These are phyloP conservation scores for Pythium vanterpoolii DNA, from an alignment of 352 stramenopile genomes.

Conservation along the genomic window DNA sequence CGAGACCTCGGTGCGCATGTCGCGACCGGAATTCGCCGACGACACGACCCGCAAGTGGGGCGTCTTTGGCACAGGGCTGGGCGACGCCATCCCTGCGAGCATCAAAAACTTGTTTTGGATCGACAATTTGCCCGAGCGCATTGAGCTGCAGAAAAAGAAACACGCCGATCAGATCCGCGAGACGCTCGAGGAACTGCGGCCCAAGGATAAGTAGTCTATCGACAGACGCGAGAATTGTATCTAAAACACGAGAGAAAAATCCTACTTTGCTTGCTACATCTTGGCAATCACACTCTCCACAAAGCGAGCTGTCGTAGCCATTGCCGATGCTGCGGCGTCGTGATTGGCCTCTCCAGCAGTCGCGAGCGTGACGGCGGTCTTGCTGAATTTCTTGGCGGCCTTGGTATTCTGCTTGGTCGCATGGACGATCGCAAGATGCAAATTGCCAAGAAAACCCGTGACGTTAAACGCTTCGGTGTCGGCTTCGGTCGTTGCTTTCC, in stretches of 20 bases:
- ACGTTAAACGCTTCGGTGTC: conserved; percentile 16
- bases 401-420: conserved; percentile 63
- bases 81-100: conserved; percentile 59
- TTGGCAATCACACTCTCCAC: conserved; percentile 59
- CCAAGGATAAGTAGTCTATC: conserved; percentile 53
- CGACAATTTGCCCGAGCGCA: conserved; percentile 62
- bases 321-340: background rate
- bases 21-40: conserved; percentile 68
- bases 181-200: conserved; percentile 69
- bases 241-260: background rate
- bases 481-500: background rate
- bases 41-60: conserved; percentile 77
- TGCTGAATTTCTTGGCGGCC: conserved; percentile 63
- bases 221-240: background rate
- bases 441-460: conserved; percentile 46
- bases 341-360: background rate
- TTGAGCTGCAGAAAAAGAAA: conserved; percentile 68
- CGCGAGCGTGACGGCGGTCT: conserved; percentile 30
- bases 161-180: conserved; percentile 69
- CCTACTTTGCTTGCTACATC: conserved; percentile 18
- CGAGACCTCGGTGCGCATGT: conserved; percentile 75
- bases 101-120: conserved; percentile 67
- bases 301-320: conserved; percentile 51
- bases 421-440: conserved; percentile 61
- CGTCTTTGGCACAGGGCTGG: conserved; percentile 76